These are phyloP conservation scores for Penicillium lagena DNA, from an alignment of 495 filamentous ascomycete species.

Conservation along the genomic window DNA sequence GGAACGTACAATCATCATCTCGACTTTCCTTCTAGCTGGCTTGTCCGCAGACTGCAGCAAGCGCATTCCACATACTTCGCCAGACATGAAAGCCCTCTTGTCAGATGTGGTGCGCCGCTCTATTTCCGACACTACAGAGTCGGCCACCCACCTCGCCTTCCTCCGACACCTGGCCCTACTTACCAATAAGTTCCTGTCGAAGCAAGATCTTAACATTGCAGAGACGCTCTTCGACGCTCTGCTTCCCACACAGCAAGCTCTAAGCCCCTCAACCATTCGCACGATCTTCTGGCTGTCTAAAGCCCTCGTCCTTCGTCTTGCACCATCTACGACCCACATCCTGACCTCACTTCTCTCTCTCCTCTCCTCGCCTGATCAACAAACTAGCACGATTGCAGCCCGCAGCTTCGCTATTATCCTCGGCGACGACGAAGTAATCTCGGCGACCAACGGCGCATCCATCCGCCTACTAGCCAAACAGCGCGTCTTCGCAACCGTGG, in stretches of 20 bases:
- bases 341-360: conserved; percentile 46
- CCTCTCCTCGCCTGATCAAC: conserved; percentile 39
- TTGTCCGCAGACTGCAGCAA: conserved; percentile 34
- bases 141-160: conserved; percentile 43
- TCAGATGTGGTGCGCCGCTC: conserved; percentile 35
- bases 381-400: conserved; percentile 42
- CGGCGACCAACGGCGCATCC: conserved; percentile 54
- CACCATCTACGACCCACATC: conserved; percentile 39
- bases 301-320: conserved; percentile 44
- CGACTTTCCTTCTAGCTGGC: conserved; percentile 56
- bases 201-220: conserved; percentile 31
- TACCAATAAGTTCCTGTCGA: conserved; percentile 59
- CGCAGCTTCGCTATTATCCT: conserved; percentile 58
- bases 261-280: conserved; percentile 23
- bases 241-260: conserved; percentile 16
- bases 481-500: conserved; percentile 54
- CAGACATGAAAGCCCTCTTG: conserved; percentile 30
- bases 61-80: conserved; percentile 24
- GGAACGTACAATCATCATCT: conserved; percentile 49
- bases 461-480: conserved; percentile 61
- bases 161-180: conserved; percentile 58
- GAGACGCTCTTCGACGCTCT: conserved; percentile 27
- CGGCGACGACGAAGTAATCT: conserved; percentile 58
- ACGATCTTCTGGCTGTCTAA: conserved; percentile 52
- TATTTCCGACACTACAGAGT: conserved; percentile 19